A percentile compares a stretch with the other conserved stretches of the same genome.
Evolutionary conservation across 768 basidiomycete genomes (phyloP).

Genomic region (Boletus speciosus): DNA sequence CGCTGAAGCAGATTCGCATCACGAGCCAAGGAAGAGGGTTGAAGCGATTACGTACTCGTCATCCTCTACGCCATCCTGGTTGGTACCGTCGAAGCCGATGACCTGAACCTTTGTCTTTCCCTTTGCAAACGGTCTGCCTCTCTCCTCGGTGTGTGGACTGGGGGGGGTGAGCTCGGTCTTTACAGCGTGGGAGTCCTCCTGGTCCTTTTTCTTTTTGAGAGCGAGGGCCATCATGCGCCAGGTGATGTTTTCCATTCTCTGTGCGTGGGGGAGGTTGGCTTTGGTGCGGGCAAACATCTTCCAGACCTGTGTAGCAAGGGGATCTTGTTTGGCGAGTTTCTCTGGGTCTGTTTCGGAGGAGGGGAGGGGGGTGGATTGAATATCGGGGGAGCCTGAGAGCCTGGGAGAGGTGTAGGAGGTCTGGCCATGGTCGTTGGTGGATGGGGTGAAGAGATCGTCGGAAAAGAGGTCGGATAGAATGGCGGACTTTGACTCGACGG

Average conservation of each 20-base stretch:
- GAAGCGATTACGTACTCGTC: conserved; percentile 58
- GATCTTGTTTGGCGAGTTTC: conserved; percentile 76
- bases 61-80: conserved; percentile 68
- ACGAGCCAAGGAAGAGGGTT: conserved; percentile 18
- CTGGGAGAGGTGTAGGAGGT: conserved; percentile 64
- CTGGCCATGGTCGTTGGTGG: conserved; percentile 33
- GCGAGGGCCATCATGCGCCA: conserved; percentile 99
- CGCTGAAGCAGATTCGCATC: conserved; percentile 33
- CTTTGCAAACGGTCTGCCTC: conserved; percentile 77
- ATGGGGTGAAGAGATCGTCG: conserved; percentile 56
- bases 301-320: conserved; percentile 95
- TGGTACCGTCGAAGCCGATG: conserved; percentile 75
- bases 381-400: conserved; percentile 65
- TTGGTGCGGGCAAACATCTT: conserved; percentile 92
- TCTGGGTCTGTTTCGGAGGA: conserved; percentile 54
- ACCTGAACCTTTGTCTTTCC: conserved; percentile 76
- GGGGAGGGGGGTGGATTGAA: conserved; percentile 44
- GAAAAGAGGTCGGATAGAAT: conserved; percentile 68
- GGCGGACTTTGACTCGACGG: conserved; percentile 54
- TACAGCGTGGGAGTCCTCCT: conserved; percentile 34
- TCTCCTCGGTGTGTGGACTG: conserved; percentile 38
- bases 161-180: conserved; percentile 15
- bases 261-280: conserved; percentile 84
- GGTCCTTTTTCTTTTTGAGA: conserved; percentile 83
- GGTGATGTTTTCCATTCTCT: conserved; percentile 96